These are phyloP conservation scores for Lophiotrema nucula DNA, from an alignment of 495 filamentous ascomycete species.

Conservation along the genomic window DNA sequence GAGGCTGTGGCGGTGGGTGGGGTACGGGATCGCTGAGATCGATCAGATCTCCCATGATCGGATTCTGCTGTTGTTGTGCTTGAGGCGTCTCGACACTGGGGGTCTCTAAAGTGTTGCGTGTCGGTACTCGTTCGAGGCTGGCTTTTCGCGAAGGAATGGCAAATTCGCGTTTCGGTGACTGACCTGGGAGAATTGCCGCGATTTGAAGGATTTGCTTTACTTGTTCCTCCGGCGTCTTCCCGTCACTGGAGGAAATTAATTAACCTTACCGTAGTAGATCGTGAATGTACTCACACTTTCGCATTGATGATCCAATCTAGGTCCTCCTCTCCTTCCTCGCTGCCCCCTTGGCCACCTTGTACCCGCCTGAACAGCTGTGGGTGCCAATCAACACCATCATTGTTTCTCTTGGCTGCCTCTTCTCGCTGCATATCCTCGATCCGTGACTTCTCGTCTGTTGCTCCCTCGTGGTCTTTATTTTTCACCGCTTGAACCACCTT, in stretches of 20 bases:
- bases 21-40: constrained; percentile 39
- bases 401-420: constrained; percentile 76
- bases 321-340: constrained; percentile 80
- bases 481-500: constrained; percentile 77
- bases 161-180: constrained; percentile 48
- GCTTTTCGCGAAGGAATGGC: constrained; percentile 45
- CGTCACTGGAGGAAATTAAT: constrained; percentile 52
- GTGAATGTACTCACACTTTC: constrained; percentile 57
- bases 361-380: constrained; percentile 79
- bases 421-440: constrained; percentile 90
- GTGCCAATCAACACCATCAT: constrained; percentile 85
- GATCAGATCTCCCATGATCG: constrained; percentile 40
- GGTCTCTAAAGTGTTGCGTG: neutral
- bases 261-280: neutral
- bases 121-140: constrained; percentile 31
- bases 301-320: constrained; percentile 96
- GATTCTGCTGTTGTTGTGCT: constrained; percentile 2
- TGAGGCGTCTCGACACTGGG: neutral
- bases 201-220: constrained; percentile 82
- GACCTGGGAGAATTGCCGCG: constrained; percentile 79
- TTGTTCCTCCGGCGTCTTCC: constrained; percentile 67
- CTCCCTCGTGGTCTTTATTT: constrained; percentile 78
- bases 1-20: constrained; percentile 4
- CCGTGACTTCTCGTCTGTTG: constrained; percentile 92
- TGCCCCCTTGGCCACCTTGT: constrained; percentile 66